A percentile compares a stretch with the other conserved stretches of the same genome.
phyloP scores from a whole-genome alignment of 768 basidiomycete species.

The Lactarius vividus region DNA sequence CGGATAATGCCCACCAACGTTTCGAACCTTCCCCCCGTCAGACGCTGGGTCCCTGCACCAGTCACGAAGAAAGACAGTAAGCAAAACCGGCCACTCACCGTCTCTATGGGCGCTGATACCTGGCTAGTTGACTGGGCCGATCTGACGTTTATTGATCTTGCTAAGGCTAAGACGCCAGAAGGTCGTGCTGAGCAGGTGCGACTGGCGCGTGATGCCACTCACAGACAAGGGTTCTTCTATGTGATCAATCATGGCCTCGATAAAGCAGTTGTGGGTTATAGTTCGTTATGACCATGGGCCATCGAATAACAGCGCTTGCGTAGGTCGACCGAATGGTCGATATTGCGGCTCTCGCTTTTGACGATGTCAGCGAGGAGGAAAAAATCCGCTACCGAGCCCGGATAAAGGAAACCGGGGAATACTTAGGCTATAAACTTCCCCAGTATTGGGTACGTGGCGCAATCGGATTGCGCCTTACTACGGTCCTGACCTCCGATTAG shows the following conservation, averaged over 20 bases:
- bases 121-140: slow-evolving; percentile 38
- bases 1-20: slow-evolving; percentile 25
- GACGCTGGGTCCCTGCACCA: slow-evolving; percentile 30
- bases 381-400: slow-evolving; percentile 34
- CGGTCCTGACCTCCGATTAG: slow-evolving; percentile 34
- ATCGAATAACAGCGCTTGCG: background rate
- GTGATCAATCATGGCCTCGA: slow-evolving; percentile 50
- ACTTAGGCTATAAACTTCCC: slow-evolving; percentile 54
- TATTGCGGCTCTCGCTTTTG: slow-evolving; percentile 38
- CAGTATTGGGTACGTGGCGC: slow-evolving; percentile 48
- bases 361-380: slow-evolving; percentile 36
- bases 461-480: background rate
- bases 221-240: slow-evolving; percentile 44
- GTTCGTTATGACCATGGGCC: background rate
- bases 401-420: slow-evolving; percentile 44
- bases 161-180: slow-evolving; percentile 35
- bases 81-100: background rate
- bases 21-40: slow-evolving; percentile 25
- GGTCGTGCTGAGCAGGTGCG: slow-evolving; percentile 35
- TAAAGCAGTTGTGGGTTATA: slow-evolving; percentile 37
- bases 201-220: slow-evolving; percentile 36
- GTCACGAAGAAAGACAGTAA: slow-evolving; percentile 30
- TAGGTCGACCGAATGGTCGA: slow-evolving; percentile 37
- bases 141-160: slow-evolving; percentile 36
- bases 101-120: background rate